Conservation (phyloP, 192 early-diverging fungal genomes). For the Allomyces macrogynus region DNA sequence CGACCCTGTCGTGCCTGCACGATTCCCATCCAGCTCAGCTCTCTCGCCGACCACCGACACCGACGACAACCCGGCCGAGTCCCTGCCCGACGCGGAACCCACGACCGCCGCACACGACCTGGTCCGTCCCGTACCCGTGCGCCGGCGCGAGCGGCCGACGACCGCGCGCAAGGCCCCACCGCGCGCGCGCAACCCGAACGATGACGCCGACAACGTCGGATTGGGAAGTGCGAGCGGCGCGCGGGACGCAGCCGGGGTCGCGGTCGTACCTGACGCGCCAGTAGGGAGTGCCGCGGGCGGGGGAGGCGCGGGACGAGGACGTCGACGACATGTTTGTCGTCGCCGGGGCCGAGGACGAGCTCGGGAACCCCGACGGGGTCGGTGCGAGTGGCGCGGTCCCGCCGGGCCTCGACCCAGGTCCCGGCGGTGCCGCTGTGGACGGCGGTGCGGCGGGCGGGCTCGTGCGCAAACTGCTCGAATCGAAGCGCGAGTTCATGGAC, state of each 20-base stretch:
- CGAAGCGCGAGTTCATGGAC: not conserved
- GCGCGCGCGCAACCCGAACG: slow-evolving; percentile 15
- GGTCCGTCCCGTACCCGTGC: not conserved
- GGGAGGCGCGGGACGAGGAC: slow-evolving; percentile 12
- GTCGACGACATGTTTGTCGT: slow-evolving; percentile 28
- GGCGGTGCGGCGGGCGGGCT: not conserved
- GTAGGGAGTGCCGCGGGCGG: not conserved
- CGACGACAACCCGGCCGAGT: too few relatives aligned
- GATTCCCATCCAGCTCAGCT: too few relatives aligned
- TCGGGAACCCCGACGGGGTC: slow-evolving; percentile 1
- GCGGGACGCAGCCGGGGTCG: slow-evolving; percentile 1
- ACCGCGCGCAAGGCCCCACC: slow-evolving; percentile 31
- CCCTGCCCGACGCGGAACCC: too few relatives aligned
- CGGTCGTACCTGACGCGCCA: not conserved
- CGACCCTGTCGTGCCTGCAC: too few relatives aligned
- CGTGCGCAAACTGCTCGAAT: not conserved
- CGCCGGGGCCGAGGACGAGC: slow-evolving; percentile 13
- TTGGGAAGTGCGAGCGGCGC: not conserved
- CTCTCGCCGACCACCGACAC: too few relatives aligned
- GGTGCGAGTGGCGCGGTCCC: too few relatives aligned
- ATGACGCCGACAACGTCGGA: slow-evolving; percentile 2
- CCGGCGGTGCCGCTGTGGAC: not conserved
- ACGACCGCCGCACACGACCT: not conserved
- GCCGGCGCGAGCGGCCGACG: slow-evolving; percentile 22
- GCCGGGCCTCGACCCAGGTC: not conserved